Evolutionary conservation across 2,329 filamentous ascomycete species (phyloP).

Genomic region (Alternaria ventricosa): DNA sequence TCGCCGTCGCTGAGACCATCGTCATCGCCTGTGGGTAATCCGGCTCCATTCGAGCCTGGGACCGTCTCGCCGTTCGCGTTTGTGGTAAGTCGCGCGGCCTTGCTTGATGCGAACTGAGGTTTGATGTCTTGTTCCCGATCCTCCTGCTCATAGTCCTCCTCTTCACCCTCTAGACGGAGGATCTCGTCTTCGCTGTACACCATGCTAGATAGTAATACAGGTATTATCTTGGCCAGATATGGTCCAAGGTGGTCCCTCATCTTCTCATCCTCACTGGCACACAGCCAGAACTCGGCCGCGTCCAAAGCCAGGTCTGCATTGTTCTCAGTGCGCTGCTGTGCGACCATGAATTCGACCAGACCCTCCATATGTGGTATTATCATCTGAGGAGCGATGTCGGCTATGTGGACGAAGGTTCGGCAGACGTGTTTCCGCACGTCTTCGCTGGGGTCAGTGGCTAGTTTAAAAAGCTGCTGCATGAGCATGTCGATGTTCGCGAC

Average conservation of each 20-base stretch:
- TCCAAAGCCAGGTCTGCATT: conserved; percentile 92
- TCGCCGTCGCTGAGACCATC: conserved; percentile 88
- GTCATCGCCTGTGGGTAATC: conserved; percentile 56
- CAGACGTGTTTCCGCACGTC: conserved; percentile 94
- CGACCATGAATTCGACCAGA: conserved; percentile 90
- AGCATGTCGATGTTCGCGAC: conserved; percentile 81
- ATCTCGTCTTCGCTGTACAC: conserved; percentile 96
- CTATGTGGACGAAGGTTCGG: conserved; percentile 88
- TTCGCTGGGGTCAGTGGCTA: conserved; percentile 76
- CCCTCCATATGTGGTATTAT: conserved; percentile 86
- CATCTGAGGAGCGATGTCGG: conserved; percentile 89
- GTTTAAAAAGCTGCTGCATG: conserved; percentile 79
- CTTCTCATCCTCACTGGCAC: conserved; percentile 84
- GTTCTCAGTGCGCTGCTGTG: conserved; percentile 80
- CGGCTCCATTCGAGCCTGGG: conserved; percentile 52
- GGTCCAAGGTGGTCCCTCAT: conserved; percentile 78
- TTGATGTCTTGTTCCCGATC: conserved; percentile 91
- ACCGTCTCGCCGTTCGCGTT: conserved; percentile 51
- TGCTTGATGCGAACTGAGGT: conserved; percentile 83
- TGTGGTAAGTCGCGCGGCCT: conserved; percentile 65
- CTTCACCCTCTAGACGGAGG: conserved; percentile 77
- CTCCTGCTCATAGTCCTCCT: conserved; percentile 86
- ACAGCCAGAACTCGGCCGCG: conserved; percentile 97
- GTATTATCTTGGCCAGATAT: conserved; percentile 83
- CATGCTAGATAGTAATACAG: conserved; percentile 92